Evolutionary conservation across 1,284 basidiomycete species (phyloP).

Genomic region (Microbotryomycetes sp.): DNA sequence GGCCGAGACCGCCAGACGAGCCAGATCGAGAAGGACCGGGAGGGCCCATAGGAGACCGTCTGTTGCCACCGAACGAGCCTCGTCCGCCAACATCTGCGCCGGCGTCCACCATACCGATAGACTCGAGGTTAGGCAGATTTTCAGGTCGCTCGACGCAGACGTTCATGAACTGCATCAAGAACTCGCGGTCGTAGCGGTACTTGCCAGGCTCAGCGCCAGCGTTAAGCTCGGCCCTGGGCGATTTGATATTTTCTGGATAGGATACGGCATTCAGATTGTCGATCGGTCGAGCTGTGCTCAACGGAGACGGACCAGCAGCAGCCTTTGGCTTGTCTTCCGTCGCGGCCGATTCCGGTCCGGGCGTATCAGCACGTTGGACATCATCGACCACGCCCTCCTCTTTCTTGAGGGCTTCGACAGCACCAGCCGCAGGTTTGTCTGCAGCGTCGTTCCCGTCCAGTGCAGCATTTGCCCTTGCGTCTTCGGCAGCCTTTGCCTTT

Average conservation of each 20-base stretch:
- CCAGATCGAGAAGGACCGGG: conserved; percentile 46
- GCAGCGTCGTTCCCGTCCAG: conserved; percentile 25
- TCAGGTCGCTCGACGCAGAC: conserved; percentile 93
- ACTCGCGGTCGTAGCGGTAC: conserved; percentile 96
- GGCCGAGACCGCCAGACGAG: conserved; percentile 48
- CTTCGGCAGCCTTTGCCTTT: conserved; percentile 24
- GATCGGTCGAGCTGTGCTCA: conserved; percentile 57
- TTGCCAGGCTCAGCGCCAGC: conserved; percentile 71
- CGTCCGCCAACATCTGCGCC: conserved; percentile 47
- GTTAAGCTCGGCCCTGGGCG: conserved; percentile 81
- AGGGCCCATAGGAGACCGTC: conserved; percentile 49
- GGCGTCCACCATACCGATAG: conserved; percentile 77
- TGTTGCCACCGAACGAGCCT: conserved; percentile 31
- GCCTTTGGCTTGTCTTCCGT: conserved; percentile 40
- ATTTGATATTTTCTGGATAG: conserved; percentile 78
- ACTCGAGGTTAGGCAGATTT: conserved; percentile 77
- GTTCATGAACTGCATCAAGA: conserved; percentile 94
- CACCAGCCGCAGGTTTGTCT: conserved; percentile 30
- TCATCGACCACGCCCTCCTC: conserved; percentile 40
- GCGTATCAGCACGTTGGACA: conserved; percentile 38
- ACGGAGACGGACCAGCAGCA: conserved; percentile 7
- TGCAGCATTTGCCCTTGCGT: conserved; percentile 34
- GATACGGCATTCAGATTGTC: conserved; percentile 68
- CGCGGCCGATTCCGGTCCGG: conserved; percentile 39
- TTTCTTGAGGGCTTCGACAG: conserved; percentile 34